These are phyloP conservation scores for Tetrahymena malaccensis DNA, from an alignment of 73 alveolate species.

Conservation along the genomic window DNA sequence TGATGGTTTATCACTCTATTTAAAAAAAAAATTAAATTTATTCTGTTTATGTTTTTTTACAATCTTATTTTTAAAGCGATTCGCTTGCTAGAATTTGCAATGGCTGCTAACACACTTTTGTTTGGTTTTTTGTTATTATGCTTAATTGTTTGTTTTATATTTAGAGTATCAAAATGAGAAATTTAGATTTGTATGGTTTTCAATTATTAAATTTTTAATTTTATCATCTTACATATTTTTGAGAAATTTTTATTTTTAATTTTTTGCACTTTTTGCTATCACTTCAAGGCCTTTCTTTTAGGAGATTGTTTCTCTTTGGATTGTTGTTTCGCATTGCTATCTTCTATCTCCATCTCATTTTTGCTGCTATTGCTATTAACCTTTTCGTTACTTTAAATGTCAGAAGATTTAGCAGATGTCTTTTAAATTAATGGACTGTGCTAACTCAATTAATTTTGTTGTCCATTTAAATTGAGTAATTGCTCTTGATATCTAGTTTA, in stretches of 20 bases:
- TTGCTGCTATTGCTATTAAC: not conserved
- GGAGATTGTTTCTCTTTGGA: not conserved
- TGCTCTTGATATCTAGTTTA: not conserved
- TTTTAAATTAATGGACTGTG: not conserved
- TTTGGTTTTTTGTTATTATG: too few species aligned
- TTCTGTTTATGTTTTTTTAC: too few species aligned
- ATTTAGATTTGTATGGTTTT: too few species aligned
- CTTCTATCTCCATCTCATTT: not conserved
- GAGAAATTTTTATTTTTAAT: not conserved
- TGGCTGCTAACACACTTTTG: too few species aligned
- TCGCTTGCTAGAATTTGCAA: too few species aligned
- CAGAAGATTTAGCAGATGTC: not conserved
- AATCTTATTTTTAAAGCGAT: too few species aligned
- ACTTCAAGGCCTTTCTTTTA: not conserved
- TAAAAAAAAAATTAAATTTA: too few species aligned
- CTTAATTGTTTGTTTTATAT: too few species aligned
- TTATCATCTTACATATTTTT: too few species aligned
- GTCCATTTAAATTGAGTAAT: not conserved
- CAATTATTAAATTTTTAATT: too few species aligned
- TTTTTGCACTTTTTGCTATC: not conserved
- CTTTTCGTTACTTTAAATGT: not conserved
- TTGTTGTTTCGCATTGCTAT: not conserved
- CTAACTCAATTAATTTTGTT: not conserved
- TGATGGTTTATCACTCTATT: too few species aligned
- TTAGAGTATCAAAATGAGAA: too few species aligned